A percentile compares a stretch with the other conserved stretches of the same genome.
These are phyloP conservation scores for Bryoerythrophyllum caledonicum DNA, from an alignment of 225 moss, liverwort and hornwort genomes.

Conservation along the genomic window DNA sequence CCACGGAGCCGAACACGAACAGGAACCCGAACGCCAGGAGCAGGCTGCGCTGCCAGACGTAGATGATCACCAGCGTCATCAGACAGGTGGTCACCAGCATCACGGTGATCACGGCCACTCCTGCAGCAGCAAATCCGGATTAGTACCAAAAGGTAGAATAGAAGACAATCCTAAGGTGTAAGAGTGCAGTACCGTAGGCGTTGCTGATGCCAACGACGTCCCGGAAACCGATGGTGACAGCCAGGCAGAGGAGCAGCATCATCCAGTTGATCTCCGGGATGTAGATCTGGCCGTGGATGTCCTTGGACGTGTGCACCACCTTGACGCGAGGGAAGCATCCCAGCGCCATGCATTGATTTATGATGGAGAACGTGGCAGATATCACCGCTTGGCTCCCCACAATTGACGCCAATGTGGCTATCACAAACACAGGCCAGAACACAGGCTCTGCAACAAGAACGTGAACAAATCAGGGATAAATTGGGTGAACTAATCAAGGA, in stretches of 20 bases:
- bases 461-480: neutral
- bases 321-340: slow-evolving; percentile 46
- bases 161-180: neutral
- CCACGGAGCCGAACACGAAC: slow-evolving; percentile 59
- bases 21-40: slow-evolving; percentile 30
- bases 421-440: slow-evolving; percentile 50
- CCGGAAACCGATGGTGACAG: slow-evolving; percentile 34
- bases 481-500: too few species aligned
- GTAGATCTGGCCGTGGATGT: slow-evolving; percentile 41
- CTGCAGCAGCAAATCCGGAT: slow-evolving; percentile 38
- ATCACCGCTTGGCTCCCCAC: slow-evolving; percentile 56
- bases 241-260: slow-evolving; percentile 33
- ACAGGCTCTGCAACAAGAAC: slow-evolving; percentile 27
- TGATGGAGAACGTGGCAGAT: slow-evolving; percentile 49
- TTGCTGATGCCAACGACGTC: slow-evolving; percentile 36
- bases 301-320: slow-evolving; percentile 44
- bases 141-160: neutral
- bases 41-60: slow-evolving; percentile 58
- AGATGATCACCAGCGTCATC: slow-evolving; percentile 66
- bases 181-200: slow-evolving; percentile 32
- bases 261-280: slow-evolving; percentile 53
- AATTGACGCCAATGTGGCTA: slow-evolving; percentile 41
- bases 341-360: slow-evolving; percentile 40
- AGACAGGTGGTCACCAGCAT: slow-evolving; percentile 86
- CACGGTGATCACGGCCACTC: slow-evolving; percentile 75